Conservation (phyloP, 345 rosid species). For the Lepidium aucheri region DNA sequence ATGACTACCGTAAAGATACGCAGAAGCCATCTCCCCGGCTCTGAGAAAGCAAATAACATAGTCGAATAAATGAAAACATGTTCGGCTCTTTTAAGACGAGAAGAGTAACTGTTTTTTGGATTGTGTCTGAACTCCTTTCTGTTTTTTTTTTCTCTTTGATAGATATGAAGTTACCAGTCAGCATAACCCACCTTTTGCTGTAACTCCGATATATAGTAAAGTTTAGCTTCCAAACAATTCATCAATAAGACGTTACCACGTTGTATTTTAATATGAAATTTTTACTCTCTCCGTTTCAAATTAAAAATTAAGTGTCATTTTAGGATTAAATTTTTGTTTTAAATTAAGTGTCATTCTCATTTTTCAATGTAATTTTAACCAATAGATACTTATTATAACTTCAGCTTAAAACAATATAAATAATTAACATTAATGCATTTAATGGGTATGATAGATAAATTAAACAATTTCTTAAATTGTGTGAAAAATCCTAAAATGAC, state of each 20-base stretch:
- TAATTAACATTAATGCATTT: too few species aligned
- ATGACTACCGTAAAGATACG: constrained; percentile 40
- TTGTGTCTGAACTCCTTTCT: background rate
- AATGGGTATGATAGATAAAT: too few species aligned
- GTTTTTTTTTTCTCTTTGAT: background rate
- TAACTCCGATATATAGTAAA: background rate
- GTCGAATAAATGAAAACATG: background rate
- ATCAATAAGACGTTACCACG: background rate
- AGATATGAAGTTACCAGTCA: background rate
- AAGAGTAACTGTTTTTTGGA: background rate
- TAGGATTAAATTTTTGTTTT: too few species aligned
- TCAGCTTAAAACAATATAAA: too few species aligned
- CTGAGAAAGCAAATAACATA: constrained; percentile 22
- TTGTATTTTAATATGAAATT: background rate
- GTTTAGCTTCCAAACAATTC: background rate
- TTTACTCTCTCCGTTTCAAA: too few species aligned
- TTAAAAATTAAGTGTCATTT: too few species aligned
- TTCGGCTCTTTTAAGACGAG: background rate
- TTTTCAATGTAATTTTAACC: too few species aligned
- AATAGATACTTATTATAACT: too few species aligned
- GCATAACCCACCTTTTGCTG: background rate
- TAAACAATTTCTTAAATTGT: too few species aligned
- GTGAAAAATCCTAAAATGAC: too few species aligned
- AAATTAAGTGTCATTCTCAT: too few species aligned
- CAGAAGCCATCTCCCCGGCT: constrained; percentile 39